Evolutionary conservation across 768 basidiomycete genomes (phyloP).

Genomic region (Pleurotus djamor): DNA sequence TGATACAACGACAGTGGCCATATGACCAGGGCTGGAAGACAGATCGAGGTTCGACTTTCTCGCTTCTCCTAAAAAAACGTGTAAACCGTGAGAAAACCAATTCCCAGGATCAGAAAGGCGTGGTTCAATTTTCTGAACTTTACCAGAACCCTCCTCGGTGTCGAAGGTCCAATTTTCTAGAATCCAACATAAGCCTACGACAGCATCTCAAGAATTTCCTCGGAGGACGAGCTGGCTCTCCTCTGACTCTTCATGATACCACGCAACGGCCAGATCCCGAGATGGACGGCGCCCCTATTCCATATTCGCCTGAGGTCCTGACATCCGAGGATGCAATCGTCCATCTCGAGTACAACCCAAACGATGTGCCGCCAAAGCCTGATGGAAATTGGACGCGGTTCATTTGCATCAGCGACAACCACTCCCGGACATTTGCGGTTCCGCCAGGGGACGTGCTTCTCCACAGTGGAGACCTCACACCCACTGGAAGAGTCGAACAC

Average conservation of each 20-base stretch:
- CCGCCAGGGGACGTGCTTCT: conserved; percentile 66
- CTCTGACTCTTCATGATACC: neutral
- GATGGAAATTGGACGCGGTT: conserved; percentile 50
- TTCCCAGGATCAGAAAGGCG: neutral
- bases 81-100: neutral
- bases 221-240: conserved; percentile 4
- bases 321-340: conserved; percentile 26
- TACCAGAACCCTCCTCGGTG: neutral
- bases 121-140: neutral
- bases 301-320: conserved; percentile 12
- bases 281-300: neutral
- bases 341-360: conserved; percentile 32
- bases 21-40: too few relatives aligned
- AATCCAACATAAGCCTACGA: neutral
- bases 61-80: too few relatives aligned
- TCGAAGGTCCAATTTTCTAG: neutral
- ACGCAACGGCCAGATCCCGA: neutral
- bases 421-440: conserved; percentile 38
- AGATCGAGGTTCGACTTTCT: too few relatives aligned
- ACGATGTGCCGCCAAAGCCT: conserved; percentile 25
- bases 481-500: conserved; percentile 40
- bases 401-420: conserved; percentile 62
- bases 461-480: conserved; percentile 65
- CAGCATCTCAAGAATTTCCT: conserved; percentile 1
- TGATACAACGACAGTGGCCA: too few relatives aligned